These are phyloP conservation scores for Dichotomopilus funicola DNA, from an alignment of 2,329 filamentous ascomycete species.

Conservation along the genomic window DNA sequence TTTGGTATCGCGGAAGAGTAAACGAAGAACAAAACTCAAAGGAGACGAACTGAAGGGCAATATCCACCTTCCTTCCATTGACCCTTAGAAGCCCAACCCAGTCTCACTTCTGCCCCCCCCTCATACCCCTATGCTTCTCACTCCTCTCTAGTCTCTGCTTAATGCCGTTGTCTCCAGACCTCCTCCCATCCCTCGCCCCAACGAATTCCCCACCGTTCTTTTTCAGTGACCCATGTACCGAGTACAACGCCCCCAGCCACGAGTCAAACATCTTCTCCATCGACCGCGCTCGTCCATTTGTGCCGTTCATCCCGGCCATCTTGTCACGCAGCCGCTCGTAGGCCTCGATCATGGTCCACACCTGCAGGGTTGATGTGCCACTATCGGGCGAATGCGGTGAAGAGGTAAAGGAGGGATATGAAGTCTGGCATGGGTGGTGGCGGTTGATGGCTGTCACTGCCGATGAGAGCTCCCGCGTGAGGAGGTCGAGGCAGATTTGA, in stretches of 20 bases:
- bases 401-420: too few species aligned
- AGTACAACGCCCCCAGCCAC: slow-evolving; percentile 45
- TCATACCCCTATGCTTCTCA: background rate
- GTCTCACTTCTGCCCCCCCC: background rate
- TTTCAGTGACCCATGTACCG: slow-evolving; percentile 38
- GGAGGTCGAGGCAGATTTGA: slow-evolving; percentile 45
- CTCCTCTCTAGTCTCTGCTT: too few species aligned
- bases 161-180: background rate
- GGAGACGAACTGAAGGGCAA: too few species aligned
- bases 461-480: slow-evolving; percentile 44
- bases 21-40: too few species aligned
- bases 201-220: slow-evolving; percentile 23
- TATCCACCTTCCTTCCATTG: too few species aligned
- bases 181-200: slow-evolving; percentile 18
- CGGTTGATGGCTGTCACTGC: slow-evolving; percentile 27
- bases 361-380: slow-evolving; percentile 42
- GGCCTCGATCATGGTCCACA: slow-evolving; percentile 54
- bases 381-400: slow-evolving; percentile 6
- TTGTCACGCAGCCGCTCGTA: slow-evolving; percentile 48
- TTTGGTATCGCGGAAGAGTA: too few species aligned
- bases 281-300: slow-evolving; percentile 26
- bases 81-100: too few species aligned
- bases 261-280: slow-evolving; percentile 41
- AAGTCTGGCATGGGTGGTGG: too few species aligned
- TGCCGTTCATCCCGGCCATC: slow-evolving; percentile 28